Percentiles rank a stretch among this genome's conserved stretches.
Evolutionary conservation across 2,329 filamentous ascomycete genomes (phyloP).

Genomic region (Aspergillus ochraceus): DNA sequence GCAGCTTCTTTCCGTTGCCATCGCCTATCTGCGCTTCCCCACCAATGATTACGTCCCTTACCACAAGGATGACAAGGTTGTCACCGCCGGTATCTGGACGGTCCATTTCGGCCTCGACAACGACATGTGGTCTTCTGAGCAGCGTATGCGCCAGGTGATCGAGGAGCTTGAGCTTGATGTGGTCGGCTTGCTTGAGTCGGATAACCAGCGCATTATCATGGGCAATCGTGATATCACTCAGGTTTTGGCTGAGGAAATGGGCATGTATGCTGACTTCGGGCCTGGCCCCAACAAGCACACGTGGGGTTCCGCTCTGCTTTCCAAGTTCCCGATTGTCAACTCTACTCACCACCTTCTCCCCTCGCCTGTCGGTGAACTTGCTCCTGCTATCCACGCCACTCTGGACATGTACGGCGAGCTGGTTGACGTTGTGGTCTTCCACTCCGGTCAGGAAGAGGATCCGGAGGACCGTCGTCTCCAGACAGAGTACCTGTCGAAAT

Average conservation of each 20-base stretch:
- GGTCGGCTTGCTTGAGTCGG: conserved; percentile 88
- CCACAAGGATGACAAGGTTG: conserved; percentile 79
- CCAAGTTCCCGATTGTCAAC: conserved; percentile 96
- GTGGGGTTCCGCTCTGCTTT: conserved; percentile 89
- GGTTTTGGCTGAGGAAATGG: conserved; percentile 90
- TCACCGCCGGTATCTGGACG: conserved; percentile 97
- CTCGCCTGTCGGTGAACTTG: conserved; percentile 89
- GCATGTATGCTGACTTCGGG: conserved; percentile 98
- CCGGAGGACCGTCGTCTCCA: conserved; percentile 87
- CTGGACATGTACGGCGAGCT: conserved; percentile 86
- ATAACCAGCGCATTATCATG: conserved; percentile 98
- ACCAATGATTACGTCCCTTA: conserved; percentile 89
- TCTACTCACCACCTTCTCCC: conserved; percentile 94
- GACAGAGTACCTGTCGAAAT: conserved; percentile 76
- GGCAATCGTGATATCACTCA: conserved; percentile 96
- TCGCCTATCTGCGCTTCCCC: conserved; percentile 89
- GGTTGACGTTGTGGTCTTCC: conserved; percentile 95
- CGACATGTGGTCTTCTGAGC: conserved; percentile 97
- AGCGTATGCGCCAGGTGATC: conserved; percentile 87
- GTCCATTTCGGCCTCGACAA: conserved; percentile 98
- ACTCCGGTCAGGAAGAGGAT: conserved; percentile 97
- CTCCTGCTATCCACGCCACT: conserved; percentile 95
- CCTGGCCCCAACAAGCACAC: conserved; percentile 99
- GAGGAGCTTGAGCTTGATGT: conserved; percentile 97
- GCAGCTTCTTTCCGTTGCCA: conserved; percentile 75